Percentiles rank a stretch among this genome's conserved stretches.
These are phyloP conservation scores for Vigna mungo DNA, from an alignment of 306 rosid species.

Conservation along the genomic window DNA sequence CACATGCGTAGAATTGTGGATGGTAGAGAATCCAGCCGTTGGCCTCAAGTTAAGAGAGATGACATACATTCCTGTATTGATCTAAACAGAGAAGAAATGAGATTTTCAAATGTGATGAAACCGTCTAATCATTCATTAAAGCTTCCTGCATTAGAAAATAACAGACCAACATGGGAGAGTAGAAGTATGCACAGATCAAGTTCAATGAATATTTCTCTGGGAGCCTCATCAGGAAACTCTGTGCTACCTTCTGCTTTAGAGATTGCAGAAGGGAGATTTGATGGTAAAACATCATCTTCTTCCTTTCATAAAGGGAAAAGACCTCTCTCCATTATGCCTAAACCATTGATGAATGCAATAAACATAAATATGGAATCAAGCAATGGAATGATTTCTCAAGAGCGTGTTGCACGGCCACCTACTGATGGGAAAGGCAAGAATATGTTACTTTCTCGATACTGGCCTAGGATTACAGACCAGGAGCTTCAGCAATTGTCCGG, in stretches of 20 bases:
- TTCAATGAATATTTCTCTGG: slow-evolving; percentile 66
- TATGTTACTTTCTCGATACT: slow-evolving; percentile 88
- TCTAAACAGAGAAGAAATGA: slow-evolving; percentile 51
- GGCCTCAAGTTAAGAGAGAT: slow-evolving; percentile 59
- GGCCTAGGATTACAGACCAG: slow-evolving; percentile 92
- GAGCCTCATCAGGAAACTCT: slow-evolving; percentile 63
- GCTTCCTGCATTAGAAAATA: slow-evolving; percentile 54
- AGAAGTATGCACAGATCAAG: slow-evolving; percentile 53
- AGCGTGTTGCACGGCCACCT: slow-evolving; percentile 78
- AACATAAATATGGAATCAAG: slow-evolving; percentile 56
- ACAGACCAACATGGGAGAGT: slow-evolving; percentile 55
- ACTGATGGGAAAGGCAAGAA: slow-evolving; percentile 81
- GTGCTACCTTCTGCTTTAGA: slow-evolving; percentile 59
- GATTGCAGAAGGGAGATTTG: slow-evolving; percentile 59
- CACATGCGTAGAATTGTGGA: slow-evolving; percentile 70
- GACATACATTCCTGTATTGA: slow-evolving; percentile 52
- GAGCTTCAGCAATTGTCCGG: slow-evolving; percentile 86
- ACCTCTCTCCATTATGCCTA: slow-evolving; percentile 66
- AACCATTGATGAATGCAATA: slow-evolving; percentile 55
- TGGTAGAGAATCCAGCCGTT: slow-evolving; percentile 60
- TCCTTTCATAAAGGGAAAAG: slow-evolving; percentile 62
- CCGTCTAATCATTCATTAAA: slow-evolving; percentile 52
- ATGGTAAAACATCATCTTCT: slow-evolving; percentile 61
- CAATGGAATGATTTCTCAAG: slow-evolving; percentile 49
- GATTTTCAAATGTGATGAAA: slow-evolving; percentile 59